These are phyloP conservation scores for Fragaria vesca DNA, from an alignment of 306 rosid genomes.

Conservation along the genomic window DNA sequence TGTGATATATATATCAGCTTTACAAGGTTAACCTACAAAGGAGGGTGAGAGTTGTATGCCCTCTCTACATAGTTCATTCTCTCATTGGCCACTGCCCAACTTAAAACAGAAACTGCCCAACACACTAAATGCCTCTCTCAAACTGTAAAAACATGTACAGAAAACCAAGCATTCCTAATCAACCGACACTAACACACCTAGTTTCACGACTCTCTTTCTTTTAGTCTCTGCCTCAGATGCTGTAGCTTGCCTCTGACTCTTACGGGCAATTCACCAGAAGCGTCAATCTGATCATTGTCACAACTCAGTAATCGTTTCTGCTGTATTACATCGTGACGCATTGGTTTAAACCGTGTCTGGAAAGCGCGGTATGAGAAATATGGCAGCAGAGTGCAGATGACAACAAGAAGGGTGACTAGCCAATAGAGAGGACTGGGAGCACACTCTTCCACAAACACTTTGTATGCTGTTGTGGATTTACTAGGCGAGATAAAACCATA, in stretches of 20 bases:
- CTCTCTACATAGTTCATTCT: background rate
- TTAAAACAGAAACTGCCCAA: background rate
- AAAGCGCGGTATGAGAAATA: constrained; percentile 66
- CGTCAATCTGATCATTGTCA: constrained; percentile 25
- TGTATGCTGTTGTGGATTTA: constrained; percentile 68
- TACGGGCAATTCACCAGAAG: constrained; percentile 37
- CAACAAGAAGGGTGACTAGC: constrained; percentile 63
- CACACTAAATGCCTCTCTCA: constrained; percentile 3
- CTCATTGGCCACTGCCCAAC: background rate
- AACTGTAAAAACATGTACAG: constrained; percentile 23
- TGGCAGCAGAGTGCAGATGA: constrained; percentile 63
- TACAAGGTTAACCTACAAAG: constrained; percentile 24
- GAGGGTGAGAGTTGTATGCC: constrained; percentile 5
- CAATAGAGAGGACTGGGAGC: constrained; percentile 66
- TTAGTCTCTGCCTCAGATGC: constrained; percentile 50
- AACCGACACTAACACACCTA: constrained; percentile 4
- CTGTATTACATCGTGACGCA: constrained; percentile 79
- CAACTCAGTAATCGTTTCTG: constrained; percentile 38
- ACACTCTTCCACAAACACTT: constrained; percentile 76
- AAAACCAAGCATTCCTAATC: constrained; percentile 26
- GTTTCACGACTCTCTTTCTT: constrained; percentile 44
- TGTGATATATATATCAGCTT: constrained; percentile 12
- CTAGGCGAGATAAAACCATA: constrained; percentile 63
- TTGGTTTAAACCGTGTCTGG: constrained; percentile 72
- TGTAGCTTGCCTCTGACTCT: constrained; percentile 37